Conservation (phyloP, 129 eudicot genomes). For the Chrysanthemum makinoi region DNA sequence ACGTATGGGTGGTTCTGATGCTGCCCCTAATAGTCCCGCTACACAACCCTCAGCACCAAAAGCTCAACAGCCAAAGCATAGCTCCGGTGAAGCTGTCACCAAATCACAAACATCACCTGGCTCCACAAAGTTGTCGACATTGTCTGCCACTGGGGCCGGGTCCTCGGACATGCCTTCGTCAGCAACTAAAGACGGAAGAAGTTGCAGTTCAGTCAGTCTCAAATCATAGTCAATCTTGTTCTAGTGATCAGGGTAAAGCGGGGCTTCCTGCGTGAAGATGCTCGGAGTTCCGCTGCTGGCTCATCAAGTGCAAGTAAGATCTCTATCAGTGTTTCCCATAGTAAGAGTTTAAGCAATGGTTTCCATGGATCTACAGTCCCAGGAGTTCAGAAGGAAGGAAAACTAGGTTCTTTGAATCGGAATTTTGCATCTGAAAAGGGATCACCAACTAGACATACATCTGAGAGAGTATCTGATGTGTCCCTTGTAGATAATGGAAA, state of each 20-base stretch:
- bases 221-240: conserved; percentile 54
- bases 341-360: conserved; percentile 50
- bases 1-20: conserved; percentile 36
- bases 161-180: conserved; percentile 30
- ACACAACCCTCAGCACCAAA: conserved; percentile 50
- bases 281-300: conserved; percentile 33
- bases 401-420: conserved; percentile 32
- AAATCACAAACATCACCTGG: conserved; percentile 60
- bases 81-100: conserved; percentile 41
- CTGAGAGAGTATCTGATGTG: conserved; percentile 30
- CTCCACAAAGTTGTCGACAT: conserved; percentile 35
- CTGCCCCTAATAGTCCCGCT: conserved; percentile 46
- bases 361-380: conserved; percentile 35
- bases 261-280: conserved; percentile 52
- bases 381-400: conserved; percentile 51
- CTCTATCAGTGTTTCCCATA: conserved; percentile 42
- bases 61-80: conserved; percentile 37
- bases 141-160: conserved; percentile 31
- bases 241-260: conserved; percentile 51
- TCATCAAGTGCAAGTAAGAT: conserved; percentile 38
- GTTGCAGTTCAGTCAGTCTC: conserved; percentile 76
- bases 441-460: conserved; percentile 28
- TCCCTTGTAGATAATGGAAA: conserved; percentile 42
- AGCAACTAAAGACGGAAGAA: conserved; percentile 57
- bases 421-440: conserved; percentile 43